Percentiles rank a stretch among this genome's conserved stretches.
Evolutionary conservation across 2,329 filamentous ascomycete genomes (phyloP).

Genomic region (Nigrograna mackinnonii): DNA sequence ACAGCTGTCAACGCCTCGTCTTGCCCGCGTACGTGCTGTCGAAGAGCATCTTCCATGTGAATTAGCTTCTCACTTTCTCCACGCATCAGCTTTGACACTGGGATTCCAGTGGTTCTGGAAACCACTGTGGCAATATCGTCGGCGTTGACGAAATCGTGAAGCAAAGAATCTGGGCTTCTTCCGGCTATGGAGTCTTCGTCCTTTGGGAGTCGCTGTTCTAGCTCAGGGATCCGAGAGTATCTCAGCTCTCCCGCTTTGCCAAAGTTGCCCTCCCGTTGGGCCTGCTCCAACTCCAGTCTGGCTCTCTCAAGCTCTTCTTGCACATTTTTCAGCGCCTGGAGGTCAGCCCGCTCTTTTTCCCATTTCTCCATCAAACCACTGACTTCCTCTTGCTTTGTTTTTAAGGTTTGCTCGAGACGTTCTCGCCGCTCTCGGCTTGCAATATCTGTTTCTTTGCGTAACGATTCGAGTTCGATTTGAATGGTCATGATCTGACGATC

Average conservation of each 20-base stretch:
- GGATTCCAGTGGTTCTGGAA: slow-evolving; percentile 88
- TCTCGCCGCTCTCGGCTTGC: slow-evolving; percentile 85
- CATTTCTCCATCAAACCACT: slow-evolving; percentile 77
- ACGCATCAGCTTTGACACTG: slow-evolving; percentile 86
- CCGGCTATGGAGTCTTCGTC: slow-evolving; percentile 58
- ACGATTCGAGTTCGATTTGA: slow-evolving; percentile 92
- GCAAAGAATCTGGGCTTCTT: slow-evolving; percentile 59
- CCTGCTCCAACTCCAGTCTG: slow-evolving; percentile 81
- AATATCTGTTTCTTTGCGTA: slow-evolving; percentile 91
- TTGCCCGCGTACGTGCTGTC: slow-evolving; percentile 84
- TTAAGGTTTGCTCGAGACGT: slow-evolving; percentile 78
- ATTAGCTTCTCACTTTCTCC: slow-evolving; percentile 95
- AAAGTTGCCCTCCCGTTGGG: slow-evolving; percentile 86
- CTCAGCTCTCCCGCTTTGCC: slow-evolving; percentile 86
- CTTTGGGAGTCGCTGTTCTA: slow-evolving; percentile 79
- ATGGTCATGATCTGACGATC: slow-evolving; percentile 97
- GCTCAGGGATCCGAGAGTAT: slow-evolving; percentile 81
- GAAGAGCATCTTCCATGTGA: slow-evolving; percentile 89
- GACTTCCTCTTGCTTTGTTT: slow-evolving; percentile 76
- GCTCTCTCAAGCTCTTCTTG: slow-evolving; percentile 90
- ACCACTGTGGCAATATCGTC: slow-evolving; percentile 95
- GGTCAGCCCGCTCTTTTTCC: slow-evolving; percentile 86
- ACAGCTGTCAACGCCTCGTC: slow-evolving; percentile 92
- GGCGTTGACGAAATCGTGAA: slow-evolving; percentile 92
- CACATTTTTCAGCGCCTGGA: slow-evolving; percentile 82